Percentiles rank a stretch among this genome's conserved stretches.
Conservation (phyloP, 2,329 filamentous ascomycete species). For the Paecilomyces sp. region DNA sequence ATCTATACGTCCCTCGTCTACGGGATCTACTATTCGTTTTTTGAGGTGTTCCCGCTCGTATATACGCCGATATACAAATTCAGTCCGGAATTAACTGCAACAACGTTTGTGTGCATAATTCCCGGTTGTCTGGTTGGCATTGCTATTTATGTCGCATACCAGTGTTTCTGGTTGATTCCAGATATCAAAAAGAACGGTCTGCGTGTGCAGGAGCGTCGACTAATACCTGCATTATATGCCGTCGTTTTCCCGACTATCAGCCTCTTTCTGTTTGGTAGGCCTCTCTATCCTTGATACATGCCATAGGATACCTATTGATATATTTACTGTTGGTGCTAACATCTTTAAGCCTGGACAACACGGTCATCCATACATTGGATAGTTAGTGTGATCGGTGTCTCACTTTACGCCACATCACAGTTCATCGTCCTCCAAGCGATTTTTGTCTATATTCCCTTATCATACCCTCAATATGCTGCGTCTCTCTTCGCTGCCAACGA, state of each 20-base stretch:
- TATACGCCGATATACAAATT: neutral
- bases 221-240: no score
- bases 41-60: neutral
- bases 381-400: neutral
- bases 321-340: neutral
- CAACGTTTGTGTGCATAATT: no score
- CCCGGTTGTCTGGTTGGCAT: no score
- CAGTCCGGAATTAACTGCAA: neutral
- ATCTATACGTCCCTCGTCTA: constrained; percentile 26
- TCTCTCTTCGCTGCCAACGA: neutral
- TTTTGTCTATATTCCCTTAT: neutral
- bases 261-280: neutral
- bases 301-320: neutral
- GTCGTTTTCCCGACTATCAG: neutral
- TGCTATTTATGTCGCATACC: no score
- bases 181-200: no score
- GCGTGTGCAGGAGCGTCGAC: no score
- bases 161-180: no score
- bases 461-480: neutral
- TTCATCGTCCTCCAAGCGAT: neutral
- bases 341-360: neutral
- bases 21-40: neutral
- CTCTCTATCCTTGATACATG: neutral
- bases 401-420: neutral
- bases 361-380: neutral